phyloP scores from a whole-genome alignment of 2,329 filamentous ascomycete species.

The Colletotrichum navitas region DNA sequence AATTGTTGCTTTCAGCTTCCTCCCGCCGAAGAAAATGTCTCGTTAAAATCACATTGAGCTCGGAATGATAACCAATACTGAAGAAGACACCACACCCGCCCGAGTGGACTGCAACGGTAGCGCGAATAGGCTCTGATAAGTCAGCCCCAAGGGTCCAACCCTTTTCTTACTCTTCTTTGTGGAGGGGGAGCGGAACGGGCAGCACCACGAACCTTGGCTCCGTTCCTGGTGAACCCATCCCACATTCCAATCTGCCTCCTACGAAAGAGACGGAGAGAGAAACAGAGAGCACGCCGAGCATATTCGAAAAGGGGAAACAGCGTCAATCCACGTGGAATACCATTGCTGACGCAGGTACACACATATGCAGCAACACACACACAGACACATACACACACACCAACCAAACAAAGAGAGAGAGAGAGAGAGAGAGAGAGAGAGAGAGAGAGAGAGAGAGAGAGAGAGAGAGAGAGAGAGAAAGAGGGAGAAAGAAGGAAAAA shows the following conservation, averaged over 20 bases:
- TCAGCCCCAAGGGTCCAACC: conserved; percentile 35
- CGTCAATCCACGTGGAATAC: conserved; percentile 24
- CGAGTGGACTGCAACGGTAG: conserved; percentile 14
- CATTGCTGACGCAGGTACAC: conserved; percentile 38
- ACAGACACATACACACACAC: too few species aligned
- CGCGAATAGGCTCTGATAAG: conserved; percentile 15
- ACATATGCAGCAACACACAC: background rate
- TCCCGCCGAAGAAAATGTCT: conserved; percentile 13
- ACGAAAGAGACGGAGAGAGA: background rate
- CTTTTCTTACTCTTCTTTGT: conserved; percentile 4
- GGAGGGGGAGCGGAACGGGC: conserved; percentile 41
- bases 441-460: background rate
- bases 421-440: background rate
- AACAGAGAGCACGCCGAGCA: background rate
- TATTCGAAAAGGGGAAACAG: conserved; percentile 8
- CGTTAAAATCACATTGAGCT: background rate
- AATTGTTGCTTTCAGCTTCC: conserved; percentile 1
- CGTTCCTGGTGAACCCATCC: conserved; percentile 22
- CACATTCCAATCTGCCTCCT: conserved; percentile 13
- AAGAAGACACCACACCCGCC: background rate
- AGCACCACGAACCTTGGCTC: conserved; percentile 33
- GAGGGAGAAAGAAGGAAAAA: too few species aligned
- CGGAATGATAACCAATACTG: background rate
- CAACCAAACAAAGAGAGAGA: too few species aligned
- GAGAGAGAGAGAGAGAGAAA: background rate